Percentiles rank a stretch among this genome's conserved stretches.
Evolutionary conservation across 495 filamentous ascomycete genomes (phyloP).

Genomic region (Daldinia vernicosa): DNA sequence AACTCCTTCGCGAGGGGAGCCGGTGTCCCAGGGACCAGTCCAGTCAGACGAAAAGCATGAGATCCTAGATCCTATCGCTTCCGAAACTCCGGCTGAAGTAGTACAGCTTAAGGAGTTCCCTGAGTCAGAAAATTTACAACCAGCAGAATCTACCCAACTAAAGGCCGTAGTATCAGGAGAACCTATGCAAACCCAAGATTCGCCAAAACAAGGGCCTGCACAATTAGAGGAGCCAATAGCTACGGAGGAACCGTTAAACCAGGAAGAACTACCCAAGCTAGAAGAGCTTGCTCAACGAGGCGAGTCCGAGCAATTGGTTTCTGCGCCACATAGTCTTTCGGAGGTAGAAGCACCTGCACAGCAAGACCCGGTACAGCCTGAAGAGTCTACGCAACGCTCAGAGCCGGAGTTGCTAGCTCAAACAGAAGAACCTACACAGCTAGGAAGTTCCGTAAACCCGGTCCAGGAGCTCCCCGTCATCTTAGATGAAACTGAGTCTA

Average conservation of each 20-base stretch:
- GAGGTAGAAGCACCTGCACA: background rate
- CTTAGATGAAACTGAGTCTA: slow-evolving; percentile 19
- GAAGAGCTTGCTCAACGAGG: background rate
- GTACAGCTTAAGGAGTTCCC: slow-evolving; percentile 1
- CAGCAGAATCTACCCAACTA: background rate
- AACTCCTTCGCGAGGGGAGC: background rate
- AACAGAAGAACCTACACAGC: background rate
- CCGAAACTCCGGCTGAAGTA: slow-evolving; percentile 12
- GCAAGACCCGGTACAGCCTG: background rate
- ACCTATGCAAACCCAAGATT: background rate
- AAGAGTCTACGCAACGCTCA: background rate
- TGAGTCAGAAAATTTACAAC: background rate
- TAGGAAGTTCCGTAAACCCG: slow-evolving; percentile 4
- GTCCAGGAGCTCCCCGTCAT: background rate
- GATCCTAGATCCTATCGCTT: background rate
- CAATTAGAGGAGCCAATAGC: background rate
- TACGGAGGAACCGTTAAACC: background rate
- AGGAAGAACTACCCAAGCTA: background rate
- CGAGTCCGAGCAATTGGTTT: background rate
- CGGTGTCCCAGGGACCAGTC: background rate
- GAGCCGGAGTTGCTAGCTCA: background rate
- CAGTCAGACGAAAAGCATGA: slow-evolving; percentile 5
- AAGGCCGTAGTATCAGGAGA: background rate
- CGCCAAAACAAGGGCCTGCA: background rate
- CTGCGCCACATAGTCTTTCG: background rate